phyloP scores from a whole-genome alignment of 2,329 filamentous ascomycete genomes.

The Colletotrichum karsti region DNA sequence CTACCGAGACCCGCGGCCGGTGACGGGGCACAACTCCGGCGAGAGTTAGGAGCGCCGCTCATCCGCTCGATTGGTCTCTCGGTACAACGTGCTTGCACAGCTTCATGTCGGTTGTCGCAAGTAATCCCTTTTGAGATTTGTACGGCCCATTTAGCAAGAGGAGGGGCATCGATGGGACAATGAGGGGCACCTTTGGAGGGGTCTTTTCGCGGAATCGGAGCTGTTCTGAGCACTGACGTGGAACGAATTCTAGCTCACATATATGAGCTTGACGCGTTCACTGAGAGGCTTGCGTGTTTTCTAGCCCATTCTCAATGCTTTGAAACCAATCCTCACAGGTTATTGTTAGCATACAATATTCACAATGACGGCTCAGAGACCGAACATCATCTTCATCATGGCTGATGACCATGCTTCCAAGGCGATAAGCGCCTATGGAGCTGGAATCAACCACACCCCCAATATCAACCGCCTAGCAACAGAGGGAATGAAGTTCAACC shows the following conservation, averaged over 20 bases:
- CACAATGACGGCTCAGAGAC: slow-evolving; percentile 18
- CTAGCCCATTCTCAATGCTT: background rate
- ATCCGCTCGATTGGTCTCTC: background rate
- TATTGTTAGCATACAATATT: no score
- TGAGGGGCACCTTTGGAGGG: background rate
- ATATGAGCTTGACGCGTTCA: background rate
- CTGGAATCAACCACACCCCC: slow-evolving; percentile 59
- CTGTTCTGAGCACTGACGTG: background rate
- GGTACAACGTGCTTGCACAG: background rate
- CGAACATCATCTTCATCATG: slow-evolving; percentile 59
- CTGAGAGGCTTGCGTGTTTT: background rate
- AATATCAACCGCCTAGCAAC: slow-evolving; percentile 58
- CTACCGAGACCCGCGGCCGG: background rate
- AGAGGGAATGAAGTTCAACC: slow-evolving; percentile 60
- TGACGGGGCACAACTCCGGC: background rate
- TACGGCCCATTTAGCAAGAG: background rate
- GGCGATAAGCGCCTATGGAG: slow-evolving; percentile 56
- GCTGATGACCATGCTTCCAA: slow-evolving; percentile 63
- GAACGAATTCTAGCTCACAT: background rate
- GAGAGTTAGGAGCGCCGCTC: background rate
- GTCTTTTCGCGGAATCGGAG: background rate
- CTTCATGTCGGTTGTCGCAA: background rate
- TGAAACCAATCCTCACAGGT: background rate
- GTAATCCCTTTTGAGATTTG: background rate
- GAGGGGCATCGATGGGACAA: background rate